A percentile compares a stretch with the other conserved stretches of the same genome.
These are phyloP conservation scores for Ulota crispa DNA, from an alignment of 225 moss, liverwort and hornwort species.

Conservation along the genomic window DNA sequence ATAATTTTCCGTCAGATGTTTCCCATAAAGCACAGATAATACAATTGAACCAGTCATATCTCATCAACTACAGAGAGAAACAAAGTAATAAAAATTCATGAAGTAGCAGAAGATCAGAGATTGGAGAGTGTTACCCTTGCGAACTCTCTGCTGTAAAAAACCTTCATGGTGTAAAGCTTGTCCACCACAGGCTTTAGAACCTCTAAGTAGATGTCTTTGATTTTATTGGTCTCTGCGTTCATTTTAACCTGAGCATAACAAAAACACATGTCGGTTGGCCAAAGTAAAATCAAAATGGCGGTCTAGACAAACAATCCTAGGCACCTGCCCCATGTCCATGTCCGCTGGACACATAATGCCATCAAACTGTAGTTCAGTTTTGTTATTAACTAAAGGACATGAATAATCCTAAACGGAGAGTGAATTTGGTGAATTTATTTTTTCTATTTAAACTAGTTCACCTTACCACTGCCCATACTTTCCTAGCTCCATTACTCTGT, in stretches of 20 bases:
- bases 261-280: constrained; percentile 11
- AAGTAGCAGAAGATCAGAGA: background rate
- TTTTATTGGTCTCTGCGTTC: constrained; percentile 81
- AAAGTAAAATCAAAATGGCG: background rate
- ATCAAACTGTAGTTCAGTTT: background rate
- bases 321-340: background rate
- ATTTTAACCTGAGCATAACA: constrained; percentile 68
- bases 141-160: constrained; percentile 87
- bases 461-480: background rate
- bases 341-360: background rate
- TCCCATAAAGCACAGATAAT: background rate
- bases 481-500: background rate
- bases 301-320: background rate
- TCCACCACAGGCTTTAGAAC: constrained; percentile 81
- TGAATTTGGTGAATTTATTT: background rate
- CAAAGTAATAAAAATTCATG: background rate
- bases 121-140: constrained; percentile 53
- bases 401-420: background rate
- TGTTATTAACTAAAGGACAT: background rate
- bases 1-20: background rate
- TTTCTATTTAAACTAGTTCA: constrained; percentile 1
- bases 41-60: background rate
- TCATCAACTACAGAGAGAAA: constrained; percentile 13
- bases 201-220: constrained; percentile 81
- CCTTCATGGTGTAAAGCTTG: constrained; percentile 65